A percentile compares a stretch with the other conserved stretches of the same genome.
phyloP scores from a whole-genome alignment of 2,329 filamentous ascomycete species.

The Pseudogymnoascus destructans region DNA sequence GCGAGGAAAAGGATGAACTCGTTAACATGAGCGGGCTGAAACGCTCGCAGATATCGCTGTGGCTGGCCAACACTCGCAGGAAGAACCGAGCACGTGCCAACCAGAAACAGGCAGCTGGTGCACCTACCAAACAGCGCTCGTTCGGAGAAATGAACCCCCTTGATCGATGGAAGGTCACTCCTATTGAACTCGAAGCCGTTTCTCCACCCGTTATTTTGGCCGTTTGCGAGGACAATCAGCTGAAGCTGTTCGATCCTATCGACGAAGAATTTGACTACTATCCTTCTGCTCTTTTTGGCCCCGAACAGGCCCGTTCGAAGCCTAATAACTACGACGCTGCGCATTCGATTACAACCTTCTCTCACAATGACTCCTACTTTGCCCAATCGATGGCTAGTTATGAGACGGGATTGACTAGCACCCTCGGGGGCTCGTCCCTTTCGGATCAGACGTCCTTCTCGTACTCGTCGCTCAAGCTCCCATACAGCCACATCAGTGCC shows the following conservation, averaged over 20 bases:
- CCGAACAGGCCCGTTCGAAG: background rate
- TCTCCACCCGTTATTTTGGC: constrained; percentile 10
- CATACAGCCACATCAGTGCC: constrained; percentile 21
- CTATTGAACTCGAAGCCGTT: constrained; percentile 11
- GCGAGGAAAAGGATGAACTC: constrained; percentile 9
- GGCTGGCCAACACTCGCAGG: constrained; percentile 10
- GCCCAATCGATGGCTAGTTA: constrained; percentile 11
- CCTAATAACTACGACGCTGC: background rate
- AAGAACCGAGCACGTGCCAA: constrained; percentile 12
- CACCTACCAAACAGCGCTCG: background rate
- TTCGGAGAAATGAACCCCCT: constrained; percentile 8
- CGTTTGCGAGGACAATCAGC: constrained; percentile 17
- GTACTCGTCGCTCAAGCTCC: constrained; percentile 14
- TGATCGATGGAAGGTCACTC: constrained; percentile 12
- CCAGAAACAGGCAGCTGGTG: background rate
- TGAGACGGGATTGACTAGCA: constrained; percentile 9
- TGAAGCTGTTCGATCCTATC: constrained; percentile 3
- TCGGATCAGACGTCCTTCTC: constrained; percentile 7
- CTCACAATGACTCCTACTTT: constrained; percentile 9
- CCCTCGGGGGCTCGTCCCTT: constrained; percentile 2
- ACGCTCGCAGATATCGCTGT: constrained; percentile 11
- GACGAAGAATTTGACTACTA: constrained; percentile 5
- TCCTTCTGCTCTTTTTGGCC: background rate
- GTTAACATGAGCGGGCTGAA: constrained; percentile 7
- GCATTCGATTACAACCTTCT: background rate